A percentile compares a stretch with the other conserved stretches of the same genome.
These are phyloP conservation scores for Neurospora sp. DNA, from an alignment of 495 filamentous ascomycete genomes.

Conservation along the genomic window DNA sequence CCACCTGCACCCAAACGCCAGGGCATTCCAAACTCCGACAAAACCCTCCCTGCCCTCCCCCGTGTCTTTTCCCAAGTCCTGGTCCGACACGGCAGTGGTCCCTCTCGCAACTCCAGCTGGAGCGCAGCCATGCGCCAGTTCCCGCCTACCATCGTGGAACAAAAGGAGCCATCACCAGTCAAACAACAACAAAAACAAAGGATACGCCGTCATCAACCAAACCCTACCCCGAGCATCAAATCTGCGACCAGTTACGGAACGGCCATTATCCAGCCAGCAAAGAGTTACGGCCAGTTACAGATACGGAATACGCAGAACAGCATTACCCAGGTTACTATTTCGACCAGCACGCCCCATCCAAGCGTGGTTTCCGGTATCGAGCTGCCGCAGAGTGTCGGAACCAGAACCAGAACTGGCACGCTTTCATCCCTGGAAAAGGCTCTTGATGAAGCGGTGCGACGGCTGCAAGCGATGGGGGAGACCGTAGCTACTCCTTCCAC, in stretches of 20 bases:
- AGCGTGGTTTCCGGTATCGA: neutral
- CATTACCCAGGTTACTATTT: neutral
- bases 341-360: neutral
- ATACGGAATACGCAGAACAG: neutral
- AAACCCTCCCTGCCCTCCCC: neutral
- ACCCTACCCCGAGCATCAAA: neutral
- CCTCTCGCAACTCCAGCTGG: neutral
- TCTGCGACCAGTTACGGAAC: neutral
- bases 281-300: neutral
- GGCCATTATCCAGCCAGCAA: neutral
- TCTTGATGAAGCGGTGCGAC: slow-evolving; percentile 24
- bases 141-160: slow-evolving; percentile 20
- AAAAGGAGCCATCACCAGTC: slow-evolving; percentile 17
- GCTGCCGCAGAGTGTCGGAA: neutral
- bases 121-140: neutral
- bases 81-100: neutral
- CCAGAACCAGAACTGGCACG: slow-evolving; percentile 2
- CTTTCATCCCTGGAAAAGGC: slow-evolving; percentile 27
- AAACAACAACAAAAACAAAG: slow-evolving; percentile 4
- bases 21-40: neutral
- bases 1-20: neutral
- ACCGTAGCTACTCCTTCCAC: neutral
- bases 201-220: slow-evolving; percentile 10
- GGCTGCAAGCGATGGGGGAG: slow-evolving; percentile 23
- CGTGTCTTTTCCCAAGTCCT: neutral